Base-by-base conservation (phyloP, 306 rosid genomes). In the Citrullus amarus region DNA sequence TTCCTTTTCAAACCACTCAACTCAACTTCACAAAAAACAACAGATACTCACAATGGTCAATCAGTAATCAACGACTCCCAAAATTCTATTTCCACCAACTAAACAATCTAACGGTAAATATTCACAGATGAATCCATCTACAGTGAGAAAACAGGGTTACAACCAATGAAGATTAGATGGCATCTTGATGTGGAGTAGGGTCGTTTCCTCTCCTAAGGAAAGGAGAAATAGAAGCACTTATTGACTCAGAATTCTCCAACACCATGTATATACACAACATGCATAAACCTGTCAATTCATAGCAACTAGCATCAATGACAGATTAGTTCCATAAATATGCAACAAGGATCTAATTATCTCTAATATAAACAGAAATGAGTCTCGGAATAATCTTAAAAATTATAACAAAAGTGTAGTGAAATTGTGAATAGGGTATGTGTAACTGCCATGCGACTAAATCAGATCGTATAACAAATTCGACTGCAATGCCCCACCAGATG, bases 181-280 rank as follows among this genome's bases (percentile, higher is more conserved):
- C 51, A 75, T 90, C 92, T 78, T 85, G 86, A 32, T 89, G 89
- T n/a, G 41, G 38, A 4, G 80, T 73, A 3, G 79, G 43, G 75
- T 89, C 90, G 69, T 76, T 88, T 79, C 87, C 87, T 91, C 88
- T 90, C 81, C 92, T 81, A 36, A 83, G 60, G 51, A 89, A 62
- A 76, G 87, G 86, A 78, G 89, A 80, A 54, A 88, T 48, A 72
- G 75, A 83, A 41, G 86, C 81, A 62, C 88, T 81, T 76, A 89
- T 68, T 22, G 90, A 71, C 77, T 84, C 84, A 80, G 90, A 85
- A 85, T 83, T 84, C 80, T 89, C 91, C 9, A 81, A 89, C 7
- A 95, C 54, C 92, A 88, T 86, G 90, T 89, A 88, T 25, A 95
- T 84, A 79, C 97, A 95, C 82, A 92, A 91, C 79, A 95, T 80